Base-by-base conservation (phyloP, 1,139 yeast species). In the Eremothecium sinecaudum region DNA sequence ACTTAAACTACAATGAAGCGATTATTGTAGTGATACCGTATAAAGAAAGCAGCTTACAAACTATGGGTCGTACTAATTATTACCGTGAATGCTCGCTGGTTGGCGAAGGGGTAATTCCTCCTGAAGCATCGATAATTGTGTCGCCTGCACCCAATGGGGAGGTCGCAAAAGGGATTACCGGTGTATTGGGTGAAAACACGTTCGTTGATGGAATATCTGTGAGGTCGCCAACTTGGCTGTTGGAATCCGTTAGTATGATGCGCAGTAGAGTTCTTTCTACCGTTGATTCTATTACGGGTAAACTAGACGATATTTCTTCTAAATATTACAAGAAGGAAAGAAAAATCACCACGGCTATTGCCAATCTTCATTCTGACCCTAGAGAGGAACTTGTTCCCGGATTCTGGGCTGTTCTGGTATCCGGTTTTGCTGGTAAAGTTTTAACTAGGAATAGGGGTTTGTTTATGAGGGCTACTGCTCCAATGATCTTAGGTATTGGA, bases 351-450 rank as follows among this genome's bases (percentile, higher is more conserved):
- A 55, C 67, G 20, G 79, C 93, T 1, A 62, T 86, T 12, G 71
- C 90, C 18, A 67, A 67, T 14, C 66, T 90, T 45, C 90, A 81
- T 57, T 47, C 53, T 1, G 72, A 75, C 46, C 75, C 69, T 44
- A 64, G 71, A 34, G 97, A 86, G 58, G 82, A 76, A 40, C 61
- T 87, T 35, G 64, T 81, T 31, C 94, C 96, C 8, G 84, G 83
- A 40, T 62, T 79, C 4, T 62, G 83, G 18, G 86, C 82, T 51
- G 67, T 83, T 18, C 52, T 74, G 9, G 73, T 86, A 27, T 90
- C 87, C n/a, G 69, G 77, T 2, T 69, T 87, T 48, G 65, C 92
- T 4, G 97, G 96, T 34, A 73, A 83, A 18, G 76, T 90, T 32
- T 56, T 81, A 33, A 75, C 94, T 3, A 83, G 94, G 52, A 51